A percentile compares a stretch with the other conserved stretches of the same genome.
These are phyloP conservation scores for Cetradonia linearis DNA, from an alignment of 495 filamentous ascomycete species.

Conservation along the genomic window DNA sequence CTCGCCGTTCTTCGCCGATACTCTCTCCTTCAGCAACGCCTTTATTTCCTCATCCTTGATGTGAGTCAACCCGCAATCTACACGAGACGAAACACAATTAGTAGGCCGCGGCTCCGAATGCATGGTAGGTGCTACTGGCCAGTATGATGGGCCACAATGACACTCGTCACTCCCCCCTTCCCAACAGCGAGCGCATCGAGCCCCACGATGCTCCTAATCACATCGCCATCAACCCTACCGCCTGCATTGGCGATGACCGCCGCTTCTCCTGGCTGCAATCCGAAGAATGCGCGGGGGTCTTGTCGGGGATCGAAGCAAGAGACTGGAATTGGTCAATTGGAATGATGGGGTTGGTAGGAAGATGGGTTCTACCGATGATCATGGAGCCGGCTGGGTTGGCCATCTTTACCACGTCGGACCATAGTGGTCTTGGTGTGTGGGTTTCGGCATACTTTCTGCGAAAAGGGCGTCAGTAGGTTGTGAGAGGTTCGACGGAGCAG, in stretches of 20 bases:
- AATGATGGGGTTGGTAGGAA: neutral
- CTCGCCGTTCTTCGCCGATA: constrained; percentile 8
- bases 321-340: neutral
- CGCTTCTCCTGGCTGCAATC: neutral
- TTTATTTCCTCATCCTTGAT: constrained; percentile 17
- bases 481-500: neutral
- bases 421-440: neutral
- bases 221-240: constrained; percentile 3
- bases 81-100: neutral
- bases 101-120: neutral
- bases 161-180: constrained; percentile 1
- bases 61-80: constrained; percentile 22
- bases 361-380: neutral
- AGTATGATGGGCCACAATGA: constrained; percentile 27
- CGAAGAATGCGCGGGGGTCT: neutral
- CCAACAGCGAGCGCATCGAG: constrained; percentile 1
- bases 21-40: constrained; percentile 12
- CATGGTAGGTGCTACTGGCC: neutral
- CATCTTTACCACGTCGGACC: neutral
- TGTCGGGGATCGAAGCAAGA: constrained; percentile 5
- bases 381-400: neutral
- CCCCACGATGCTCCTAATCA: neutral
- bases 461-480: neutral
- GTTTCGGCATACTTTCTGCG: neutral
- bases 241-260: constrained; percentile 5